These are phyloP conservation scores for Mycena albidolilacea DNA, from an alignment of 768 basidiomycete genomes.

Conservation along the genomic window DNA sequence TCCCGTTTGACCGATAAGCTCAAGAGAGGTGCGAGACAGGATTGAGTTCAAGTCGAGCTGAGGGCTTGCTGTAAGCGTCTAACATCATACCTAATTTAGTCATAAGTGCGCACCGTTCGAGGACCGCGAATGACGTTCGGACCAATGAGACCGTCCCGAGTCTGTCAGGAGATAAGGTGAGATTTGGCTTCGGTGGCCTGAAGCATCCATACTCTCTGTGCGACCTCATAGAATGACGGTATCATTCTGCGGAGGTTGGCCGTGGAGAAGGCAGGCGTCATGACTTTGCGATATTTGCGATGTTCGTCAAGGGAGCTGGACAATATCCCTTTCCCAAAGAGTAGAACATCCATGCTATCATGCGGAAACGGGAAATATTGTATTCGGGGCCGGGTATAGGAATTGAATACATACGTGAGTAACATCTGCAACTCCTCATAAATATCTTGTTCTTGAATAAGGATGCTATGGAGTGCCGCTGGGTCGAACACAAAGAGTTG, in stretches of 20 bases:
- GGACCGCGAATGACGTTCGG: neutral
- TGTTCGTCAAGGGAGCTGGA: conserved; percentile 8
- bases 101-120: neutral
- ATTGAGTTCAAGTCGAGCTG: neutral
- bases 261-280: conserved; percentile 14
- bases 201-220: neutral
- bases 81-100: neutral
- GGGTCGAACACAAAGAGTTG: too few species aligned
- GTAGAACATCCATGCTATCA: too few species aligned
- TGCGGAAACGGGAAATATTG: too few species aligned
- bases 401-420: too few species aligned
- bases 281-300: conserved; percentile 21
- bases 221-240: conserved; percentile 8
- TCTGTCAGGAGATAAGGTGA: neutral
- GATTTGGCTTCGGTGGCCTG: too few species aligned
- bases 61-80: neutral
- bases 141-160: neutral
- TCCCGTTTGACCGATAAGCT: conserved; percentile 7
- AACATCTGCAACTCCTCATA: too few species aligned
- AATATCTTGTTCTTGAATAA: too few species aligned
- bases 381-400: too few species aligned
- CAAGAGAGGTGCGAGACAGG: neutral
- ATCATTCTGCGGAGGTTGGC: neutral
- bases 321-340: too few species aligned
- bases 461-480: too few species aligned